Base-by-base conservation (phyloP, 352 stramenopile genomes). In the Phytopythium kandeliae region DNA sequence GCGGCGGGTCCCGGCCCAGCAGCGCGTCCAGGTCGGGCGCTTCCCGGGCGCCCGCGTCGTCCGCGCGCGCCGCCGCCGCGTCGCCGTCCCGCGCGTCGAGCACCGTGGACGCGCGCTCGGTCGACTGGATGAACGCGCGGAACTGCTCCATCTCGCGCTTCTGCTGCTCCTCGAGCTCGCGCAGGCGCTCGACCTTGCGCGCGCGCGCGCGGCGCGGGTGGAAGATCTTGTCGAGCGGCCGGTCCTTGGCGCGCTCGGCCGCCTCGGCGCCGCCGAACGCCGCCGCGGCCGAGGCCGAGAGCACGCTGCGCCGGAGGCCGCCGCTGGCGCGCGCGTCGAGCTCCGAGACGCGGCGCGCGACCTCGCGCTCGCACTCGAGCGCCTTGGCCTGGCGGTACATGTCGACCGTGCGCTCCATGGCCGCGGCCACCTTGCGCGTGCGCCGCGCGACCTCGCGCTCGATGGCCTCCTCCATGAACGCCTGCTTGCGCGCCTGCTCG, bases 341-440 rank as follows among this genome's bases (percentile, higher is more conserved):
- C 51, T 83, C 76, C 10, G 71, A 85, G n/a, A 86, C 49, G 58
- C 81, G 66, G 22, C 73, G 72, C 58, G 89, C 71, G 51, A 94
- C 73, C 70, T 92, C 83, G 8, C 76, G 73, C 64, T 94, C 83
- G 51, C 67, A 69, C 42, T 92, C 83, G 35, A 88, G 59, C 51
- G 91, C 83, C 55, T 90, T 91, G 10, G 75, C 80, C 58, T 90
- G 80, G 58, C 86, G 88, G 62, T 92, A 91, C 72, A 90, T 89
- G 40, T 67, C 75, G 52, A 94, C 85, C 61, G 90, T 87, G 62
- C 87, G 85, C 55, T 94, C 74, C 71, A 90, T 89, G 34, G 76
- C 68, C 41, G 85, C 74, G 0, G 88, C 58, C 12, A 89, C 71
- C 42, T 87, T 84, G 22, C 69, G 66, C 15, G 78, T 92, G 37